Conservation (phyloP, 345 rosid genomes). For the Lepidium didymum region DNA sequence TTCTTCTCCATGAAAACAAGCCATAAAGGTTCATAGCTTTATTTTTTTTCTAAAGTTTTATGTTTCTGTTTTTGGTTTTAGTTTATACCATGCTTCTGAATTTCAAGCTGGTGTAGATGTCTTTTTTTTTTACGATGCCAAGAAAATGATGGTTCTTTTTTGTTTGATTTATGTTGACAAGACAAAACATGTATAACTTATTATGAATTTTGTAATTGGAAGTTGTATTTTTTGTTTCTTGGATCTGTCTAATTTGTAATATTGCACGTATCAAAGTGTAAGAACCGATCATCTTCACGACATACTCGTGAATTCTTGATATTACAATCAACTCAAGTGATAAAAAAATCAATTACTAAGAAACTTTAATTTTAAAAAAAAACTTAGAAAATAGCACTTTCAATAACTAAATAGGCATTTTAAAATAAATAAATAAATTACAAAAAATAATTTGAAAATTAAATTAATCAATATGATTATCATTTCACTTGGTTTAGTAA, state of each 20-base stretch:
- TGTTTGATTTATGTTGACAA: background rate
- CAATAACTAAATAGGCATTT: too few species aligned
- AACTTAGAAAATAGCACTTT: too few species aligned
- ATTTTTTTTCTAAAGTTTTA: background rate
- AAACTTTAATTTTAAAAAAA: too few species aligned
- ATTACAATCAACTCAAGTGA: background rate
- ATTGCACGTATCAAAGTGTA: background rate
- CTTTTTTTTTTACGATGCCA: background rate
- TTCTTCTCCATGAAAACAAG: conserved; percentile 39
- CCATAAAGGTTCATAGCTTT: background rate
- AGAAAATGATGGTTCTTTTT: background rate
- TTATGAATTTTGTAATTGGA: conserved; percentile 4
- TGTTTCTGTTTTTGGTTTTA: background rate
- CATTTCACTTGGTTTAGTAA: too few species aligned
- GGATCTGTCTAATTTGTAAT: background rate
- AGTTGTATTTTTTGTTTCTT: background rate
- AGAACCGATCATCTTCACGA: background rate
- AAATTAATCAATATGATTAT: too few species aligned
- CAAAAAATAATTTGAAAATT: too few species aligned
- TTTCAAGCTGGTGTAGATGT: conserved; percentile 15
- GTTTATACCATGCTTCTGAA: background rate
- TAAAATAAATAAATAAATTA: too few species aligned
- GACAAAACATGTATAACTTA: background rate
- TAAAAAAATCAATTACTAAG: background rate
- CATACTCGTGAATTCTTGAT: background rate